Evolutionary conservation across 2,329 filamentous ascomycete genomes (phyloP), one percentile per base, ranked within the genome.

Genomic region (Ophiostoma ulmi): DNA sequence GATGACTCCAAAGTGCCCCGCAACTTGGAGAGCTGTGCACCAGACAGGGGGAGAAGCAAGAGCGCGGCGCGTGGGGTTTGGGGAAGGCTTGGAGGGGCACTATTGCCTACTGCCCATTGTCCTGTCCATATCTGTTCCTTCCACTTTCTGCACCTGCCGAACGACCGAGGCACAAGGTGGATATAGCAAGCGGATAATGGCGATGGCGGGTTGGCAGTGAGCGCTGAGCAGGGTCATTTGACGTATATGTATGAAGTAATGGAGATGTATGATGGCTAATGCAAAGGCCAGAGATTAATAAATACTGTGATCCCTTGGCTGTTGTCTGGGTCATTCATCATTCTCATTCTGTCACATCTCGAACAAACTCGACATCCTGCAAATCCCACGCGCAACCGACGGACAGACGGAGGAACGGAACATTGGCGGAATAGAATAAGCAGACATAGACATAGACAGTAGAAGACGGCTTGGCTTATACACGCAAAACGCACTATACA

Each of bases 81-180:
- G 67, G 67, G 58, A 68, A 66, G 58, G 38, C 20, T n/a, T 65
- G 39, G 69, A 71, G 70, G 70, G 70, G 70, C 66, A 68, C 6
- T 14, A 20, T 22, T 58, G 44, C 17, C 35, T 14, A 31, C 41
- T 5, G 17, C n/a, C 44, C 44, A 48, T 20, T 48, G 44, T 48
- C 44, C 44, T 31, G 31, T 31, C 31, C 17, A 20, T 20, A 4
- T 20, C 17, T 48, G 44, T 48, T 48, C 44, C 44, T 48, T 48
- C 44, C 44, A 22, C n/a, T 58, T 22, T 22, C 17, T 58, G 52
- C 52, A 17, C 52, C n/a, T 39, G 63, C 73, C 73, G 73, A 74
- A 70, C 65, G 73, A 63, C 73, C 73, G 72, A 73, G 73, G 73
- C 73, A 74, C 58, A 71, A 67, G 55, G 63, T 65, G 63, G 63